phyloP scores from a whole-genome alignment of 805 yeast genomes.

The Ogataea pini region DNA sequence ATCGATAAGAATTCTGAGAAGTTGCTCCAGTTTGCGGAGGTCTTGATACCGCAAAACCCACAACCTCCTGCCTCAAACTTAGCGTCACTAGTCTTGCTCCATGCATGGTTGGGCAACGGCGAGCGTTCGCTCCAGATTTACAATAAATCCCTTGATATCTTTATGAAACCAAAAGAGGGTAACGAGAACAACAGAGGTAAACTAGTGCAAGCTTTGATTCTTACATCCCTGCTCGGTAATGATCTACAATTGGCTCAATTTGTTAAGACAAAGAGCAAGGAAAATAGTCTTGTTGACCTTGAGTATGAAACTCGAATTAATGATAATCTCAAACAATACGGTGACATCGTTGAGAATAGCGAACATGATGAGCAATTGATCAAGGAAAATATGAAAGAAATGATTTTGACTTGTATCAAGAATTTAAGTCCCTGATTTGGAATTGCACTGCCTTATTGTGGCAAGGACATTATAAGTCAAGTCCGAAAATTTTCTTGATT shows the following conservation, averaged over 20 bases:
- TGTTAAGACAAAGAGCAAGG: slow-evolving; percentile 32
- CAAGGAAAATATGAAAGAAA: slow-evolving; percentile 10
- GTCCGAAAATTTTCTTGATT: too few species aligned
- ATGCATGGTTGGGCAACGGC: slow-evolving; percentile 32
- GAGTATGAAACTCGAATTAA: slow-evolving; percentile 25
- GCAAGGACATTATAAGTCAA: neutral
- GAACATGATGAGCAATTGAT: slow-evolving; percentile 17
- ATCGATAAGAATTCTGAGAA: slow-evolving; percentile 16
- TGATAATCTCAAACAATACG: slow-evolving; percentile 33
- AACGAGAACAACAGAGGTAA: slow-evolving; percentile 19
- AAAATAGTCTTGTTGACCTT: slow-evolving; percentile 27
- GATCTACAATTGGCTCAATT: slow-evolving; percentile 37
- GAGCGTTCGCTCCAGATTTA: slow-evolving; percentile 36
- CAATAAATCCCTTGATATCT: slow-evolving; percentile 29
- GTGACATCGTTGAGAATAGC: slow-evolving; percentile 29
- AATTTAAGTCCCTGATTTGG: slow-evolving; percentile 6
- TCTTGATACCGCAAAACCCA: slow-evolving; percentile 30
- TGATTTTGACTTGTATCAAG: slow-evolving; percentile 2
- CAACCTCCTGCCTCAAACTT: slow-evolving; percentile 27
- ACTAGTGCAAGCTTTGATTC: slow-evolving; percentile 30
- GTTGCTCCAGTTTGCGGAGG: slow-evolving; percentile 28
- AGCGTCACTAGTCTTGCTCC: slow-evolving; percentile 28
- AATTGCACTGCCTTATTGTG: neutral
- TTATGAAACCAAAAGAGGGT: slow-evolving; percentile 21
- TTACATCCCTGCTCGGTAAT: slow-evolving; percentile 25